Percentiles rank a stretch among this genome's conserved stretches.
Evolutionary conservation across 2,329 filamentous ascomycete genomes (phyloP).

Genomic region (Pseudopyricularia cyperi): DNA sequence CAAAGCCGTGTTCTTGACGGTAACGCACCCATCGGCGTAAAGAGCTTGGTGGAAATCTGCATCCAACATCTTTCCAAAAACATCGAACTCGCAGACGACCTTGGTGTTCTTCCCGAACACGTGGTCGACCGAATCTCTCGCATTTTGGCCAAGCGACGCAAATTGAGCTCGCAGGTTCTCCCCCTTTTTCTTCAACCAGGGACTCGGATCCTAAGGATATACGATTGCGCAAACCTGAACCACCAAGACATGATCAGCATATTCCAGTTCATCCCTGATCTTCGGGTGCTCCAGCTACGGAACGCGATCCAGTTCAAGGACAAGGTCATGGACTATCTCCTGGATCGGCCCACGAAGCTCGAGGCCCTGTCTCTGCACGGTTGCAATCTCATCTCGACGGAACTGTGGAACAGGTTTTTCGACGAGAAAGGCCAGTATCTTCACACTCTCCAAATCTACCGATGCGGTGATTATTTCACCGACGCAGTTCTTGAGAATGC

Average conservation of each 20-base stretch:
- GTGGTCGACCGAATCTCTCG: conserved; percentile 47
- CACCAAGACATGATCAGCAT: conserved; percentile 69
- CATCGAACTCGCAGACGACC: conserved; percentile 45
- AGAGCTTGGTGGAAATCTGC: conserved; percentile 52
- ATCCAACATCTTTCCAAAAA: conserved; percentile 51
- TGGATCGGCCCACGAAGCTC: conserved; percentile 57
- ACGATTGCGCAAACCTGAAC: conserved; percentile 51
- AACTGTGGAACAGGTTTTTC: conserved; percentile 62
- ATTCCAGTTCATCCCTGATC: conserved; percentile 58
- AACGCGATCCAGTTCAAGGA: conserved; percentile 92
- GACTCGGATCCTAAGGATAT: conserved; percentile 38
- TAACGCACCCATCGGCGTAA: conserved; percentile 48
- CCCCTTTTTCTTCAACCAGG: conserved; percentile 42
- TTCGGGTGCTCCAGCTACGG: conserved; percentile 61
- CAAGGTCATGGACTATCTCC: conserved; percentile 65
- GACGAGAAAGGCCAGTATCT: conserved; percentile 50
- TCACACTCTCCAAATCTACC: conserved; percentile 58
- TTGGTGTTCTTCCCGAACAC: conserved; percentile 43
- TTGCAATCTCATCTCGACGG: conserved; percentile 68
- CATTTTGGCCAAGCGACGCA: conserved; percentile 45
- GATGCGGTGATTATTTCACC: conserved; percentile 69
- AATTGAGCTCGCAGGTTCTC: conserved; percentile 40
- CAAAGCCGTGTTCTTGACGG: conserved; percentile 83
- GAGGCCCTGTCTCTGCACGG: conserved; percentile 67
- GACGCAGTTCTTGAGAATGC: conserved; percentile 56